Evolutionary conservation across 192 early-diverging fungal genomes (phyloP).

Genomic region (Powellomyces hirtus): DNA sequence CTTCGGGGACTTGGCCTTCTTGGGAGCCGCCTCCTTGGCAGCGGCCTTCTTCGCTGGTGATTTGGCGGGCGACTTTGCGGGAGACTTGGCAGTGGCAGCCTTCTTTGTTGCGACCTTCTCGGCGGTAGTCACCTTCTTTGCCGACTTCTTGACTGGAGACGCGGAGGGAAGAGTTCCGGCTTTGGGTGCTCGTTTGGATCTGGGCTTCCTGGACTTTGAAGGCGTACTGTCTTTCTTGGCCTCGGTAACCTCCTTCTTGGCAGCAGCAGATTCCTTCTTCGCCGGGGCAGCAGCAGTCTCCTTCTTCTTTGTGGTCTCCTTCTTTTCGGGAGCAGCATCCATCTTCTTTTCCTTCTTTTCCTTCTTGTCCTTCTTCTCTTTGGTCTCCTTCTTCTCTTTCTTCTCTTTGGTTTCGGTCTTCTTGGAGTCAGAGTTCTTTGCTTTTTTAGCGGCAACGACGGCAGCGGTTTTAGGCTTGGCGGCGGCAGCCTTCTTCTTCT

Average conservation of each 20-base stretch:
- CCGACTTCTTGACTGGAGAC: background rate
- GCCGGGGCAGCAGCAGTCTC: slow-evolving; percentile 8
- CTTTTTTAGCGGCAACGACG: slow-evolving; percentile 14
- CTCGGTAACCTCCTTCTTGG: slow-evolving; percentile 42
- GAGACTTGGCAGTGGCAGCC: background rate
- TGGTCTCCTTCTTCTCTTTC: slow-evolving; percentile 8
- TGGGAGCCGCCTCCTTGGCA: background rate
- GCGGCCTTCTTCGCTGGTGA: background rate
- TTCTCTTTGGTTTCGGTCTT: background rate
- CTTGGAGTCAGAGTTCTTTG: slow-evolving; percentile 1
- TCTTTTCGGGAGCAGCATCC: background rate
- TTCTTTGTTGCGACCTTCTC: background rate
- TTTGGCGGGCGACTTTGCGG: background rate
- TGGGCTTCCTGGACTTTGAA: no score
- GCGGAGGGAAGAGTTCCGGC: no score
- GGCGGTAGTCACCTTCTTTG: background rate
- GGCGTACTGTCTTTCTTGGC: no score
- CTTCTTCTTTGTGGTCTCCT: slow-evolving; percentile 34
- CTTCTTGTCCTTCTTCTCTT: slow-evolving; percentile 28
- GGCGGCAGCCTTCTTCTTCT: background rate
- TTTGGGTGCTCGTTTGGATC: no score
- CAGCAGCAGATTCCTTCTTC: slow-evolving; percentile 34
- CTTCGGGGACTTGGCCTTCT: background rate
- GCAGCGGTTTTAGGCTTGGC: slow-evolving; percentile 11
- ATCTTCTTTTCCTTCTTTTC: slow-evolving; percentile 1